Conservation (phyloP, 78 protist species). For the Blattamonas nauphoetae region DNA sequence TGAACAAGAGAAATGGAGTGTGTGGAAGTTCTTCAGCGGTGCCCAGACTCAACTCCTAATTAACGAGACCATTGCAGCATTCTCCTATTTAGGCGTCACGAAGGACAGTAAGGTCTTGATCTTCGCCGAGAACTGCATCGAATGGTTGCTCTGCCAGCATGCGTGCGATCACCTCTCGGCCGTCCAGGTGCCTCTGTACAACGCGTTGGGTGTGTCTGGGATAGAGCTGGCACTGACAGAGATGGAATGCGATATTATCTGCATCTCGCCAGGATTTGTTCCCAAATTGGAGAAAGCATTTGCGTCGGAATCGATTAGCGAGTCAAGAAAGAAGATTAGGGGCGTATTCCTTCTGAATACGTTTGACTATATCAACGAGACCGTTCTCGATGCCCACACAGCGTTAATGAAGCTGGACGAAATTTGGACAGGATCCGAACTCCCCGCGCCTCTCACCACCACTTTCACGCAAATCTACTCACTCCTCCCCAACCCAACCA, state of each 20-base stretch:
- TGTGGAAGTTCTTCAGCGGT: not conserved
- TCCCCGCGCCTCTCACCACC: not conserved
- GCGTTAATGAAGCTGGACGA: not conserved
- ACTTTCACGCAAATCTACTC: not conserved
- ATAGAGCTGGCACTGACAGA: not conserved
- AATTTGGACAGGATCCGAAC: not conserved
- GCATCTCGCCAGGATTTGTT: not conserved
- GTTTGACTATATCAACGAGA: not conserved
- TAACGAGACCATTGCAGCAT: not conserved
- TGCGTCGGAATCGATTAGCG: not conserved
- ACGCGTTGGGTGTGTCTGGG: not conserved
- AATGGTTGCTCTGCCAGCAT: not conserved
- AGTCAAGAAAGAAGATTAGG: not conserved
- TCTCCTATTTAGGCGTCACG: not conserved
- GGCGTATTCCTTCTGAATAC: not conserved
- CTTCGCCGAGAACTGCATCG: not conserved
- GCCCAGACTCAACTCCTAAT: not conserved
- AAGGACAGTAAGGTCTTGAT: not conserved
- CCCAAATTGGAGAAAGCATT: not conserved
- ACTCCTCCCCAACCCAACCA: not conserved
- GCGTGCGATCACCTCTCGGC: not conserved
- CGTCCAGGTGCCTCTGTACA: constrained; percentile 3
- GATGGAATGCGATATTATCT: not conserved
- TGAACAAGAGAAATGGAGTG: not conserved
- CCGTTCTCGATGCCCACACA: not conserved